A percentile compares a stretch with the other conserved stretches of the same genome.
Conservation (phyloP, 1,139 yeast species). For the Yamadazyma dushanensis region DNA sequence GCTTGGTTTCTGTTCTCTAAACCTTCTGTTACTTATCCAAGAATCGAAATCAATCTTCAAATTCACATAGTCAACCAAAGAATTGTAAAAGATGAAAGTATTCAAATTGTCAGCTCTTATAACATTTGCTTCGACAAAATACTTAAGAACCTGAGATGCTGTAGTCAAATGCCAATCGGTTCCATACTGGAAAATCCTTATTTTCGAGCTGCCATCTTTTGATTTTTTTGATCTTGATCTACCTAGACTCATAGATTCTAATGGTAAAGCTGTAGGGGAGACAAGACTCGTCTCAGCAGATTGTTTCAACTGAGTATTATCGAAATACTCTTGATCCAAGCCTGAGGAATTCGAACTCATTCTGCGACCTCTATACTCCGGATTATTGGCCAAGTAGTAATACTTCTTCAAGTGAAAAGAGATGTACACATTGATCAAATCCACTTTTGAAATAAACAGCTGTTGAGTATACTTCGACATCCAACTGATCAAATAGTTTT, state of each 20-base stretch:
- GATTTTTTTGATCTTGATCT: constrained; percentile 13
- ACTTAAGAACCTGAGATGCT: constrained; percentile 58
- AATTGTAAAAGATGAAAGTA: constrained; percentile 67
- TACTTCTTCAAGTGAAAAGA: constrained; percentile 58
- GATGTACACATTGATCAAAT: constrained; percentile 60
- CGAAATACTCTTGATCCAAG: constrained; percentile 22
- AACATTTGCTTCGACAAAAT: constrained; percentile 56
- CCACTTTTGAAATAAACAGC: constrained; percentile 50
- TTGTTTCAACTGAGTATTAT: constrained; percentile 18
- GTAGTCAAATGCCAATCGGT: constrained; percentile 79
- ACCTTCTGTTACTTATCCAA: constrained; percentile 56
- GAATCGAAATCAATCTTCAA: constrained; percentile 76
- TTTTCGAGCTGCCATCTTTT: constrained; percentile 36
- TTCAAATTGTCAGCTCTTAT: constrained; percentile 41
- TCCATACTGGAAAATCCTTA: constrained; percentile 64
- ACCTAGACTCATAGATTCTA: constrained; percentile 6
- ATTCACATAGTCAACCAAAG: constrained; percentile 78
- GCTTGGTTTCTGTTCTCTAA: constrained; percentile 11
- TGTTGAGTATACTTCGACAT: constrained; percentile 43
- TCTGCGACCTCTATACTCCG: constrained; percentile 21
- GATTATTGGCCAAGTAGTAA: constrained; percentile 36
- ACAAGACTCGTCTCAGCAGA: constrained; percentile 15
- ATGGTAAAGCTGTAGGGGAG: constrained; percentile 14
- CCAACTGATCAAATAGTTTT: constrained; percentile 57
- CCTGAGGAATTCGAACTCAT: neutral